Base-by-base conservation (phyloP, 805 yeast genomes). In the Pichia sporocuriosa region DNA sequence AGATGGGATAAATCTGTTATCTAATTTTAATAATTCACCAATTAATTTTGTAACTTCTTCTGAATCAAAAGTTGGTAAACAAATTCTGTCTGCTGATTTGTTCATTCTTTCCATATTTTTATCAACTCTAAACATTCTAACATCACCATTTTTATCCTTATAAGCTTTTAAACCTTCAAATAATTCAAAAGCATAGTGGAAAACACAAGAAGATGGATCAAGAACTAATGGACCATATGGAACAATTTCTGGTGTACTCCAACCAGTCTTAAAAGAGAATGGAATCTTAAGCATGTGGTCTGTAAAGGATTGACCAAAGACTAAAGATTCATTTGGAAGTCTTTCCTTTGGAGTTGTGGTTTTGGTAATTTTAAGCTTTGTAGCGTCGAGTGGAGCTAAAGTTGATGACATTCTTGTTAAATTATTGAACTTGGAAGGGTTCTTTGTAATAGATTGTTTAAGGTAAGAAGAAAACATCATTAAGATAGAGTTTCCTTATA, bases 161-260 rank as follows among this genome's bases (percentile, higher is more conserved):
- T 89, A 90, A 12, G 97, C 97, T 70, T 90, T 90, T 69, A 90
- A 71, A 51, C 98, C 98, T 69, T 90, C 98, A 53, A 90, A 93
- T 46, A 90, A 75, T 65, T 87, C 96, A 58, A 93, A 90, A 4
- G 95, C 90, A 58, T 90, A 90, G 70, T 90, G 98, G 68, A 90
- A 79, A 26, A 89, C 97, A 61, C 84, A 77, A 16, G 93, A 68
- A 17, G 96, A 80, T 22, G 98, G 98, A 57, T 89, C 96, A 45
- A 90, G 63, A 15, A 70, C 55, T 40, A 90, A 66, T 38, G 77
- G 77, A 39, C 81, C 89, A 61, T 85, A 88, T 20, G 97, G 97
- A 51, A 76, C 75, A 62, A 90, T 89, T 59, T 75, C 76, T 34
- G 98, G 97, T n/a, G 75, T 65, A 10, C 69, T 82, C 98, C 98